A percentile compares a stretch with the other conserved stretches of the same genome.
Conservation (phyloP, 139 green algal genomes). For the Diplosphaera chodatii region DNA sequence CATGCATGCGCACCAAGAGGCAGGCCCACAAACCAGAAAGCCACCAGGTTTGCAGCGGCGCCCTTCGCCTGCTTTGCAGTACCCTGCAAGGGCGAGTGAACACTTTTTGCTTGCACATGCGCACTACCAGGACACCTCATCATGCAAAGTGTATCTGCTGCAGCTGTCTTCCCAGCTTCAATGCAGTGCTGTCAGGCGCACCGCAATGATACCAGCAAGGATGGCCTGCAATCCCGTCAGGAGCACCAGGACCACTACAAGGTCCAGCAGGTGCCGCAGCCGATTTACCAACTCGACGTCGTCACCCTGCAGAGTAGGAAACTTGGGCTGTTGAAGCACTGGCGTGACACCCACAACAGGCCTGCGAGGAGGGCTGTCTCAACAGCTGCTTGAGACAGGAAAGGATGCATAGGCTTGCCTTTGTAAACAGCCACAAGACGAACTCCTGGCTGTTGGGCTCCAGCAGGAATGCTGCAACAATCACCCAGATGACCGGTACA, state of each 20-base stretch:
- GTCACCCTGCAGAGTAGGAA: background rate
- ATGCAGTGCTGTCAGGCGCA: too few species aligned
- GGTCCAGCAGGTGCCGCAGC: constrained; percentile 34
- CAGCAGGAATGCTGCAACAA: constrained; percentile 21
- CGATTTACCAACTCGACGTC: constrained; percentile 26
- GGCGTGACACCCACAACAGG: too few species aligned
- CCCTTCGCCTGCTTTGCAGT: constrained; percentile 38
- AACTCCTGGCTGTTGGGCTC: constrained; percentile 19
- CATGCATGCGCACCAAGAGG: too few species aligned
- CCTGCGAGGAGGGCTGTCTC: too few species aligned
- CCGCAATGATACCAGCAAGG: constrained; percentile 34
- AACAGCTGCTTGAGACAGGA: too few species aligned
- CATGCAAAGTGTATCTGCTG: too few species aligned
- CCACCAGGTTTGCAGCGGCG: constrained; percentile 26
- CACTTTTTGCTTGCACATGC: too few species aligned
- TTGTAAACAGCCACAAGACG: constrained; percentile 38
- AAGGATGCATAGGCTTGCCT: background rate
- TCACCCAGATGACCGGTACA: constrained; percentile 32
- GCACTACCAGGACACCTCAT: too few species aligned
- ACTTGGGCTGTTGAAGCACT: too few species aligned
- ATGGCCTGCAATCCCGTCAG: constrained; percentile 42
- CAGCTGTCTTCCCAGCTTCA: too few species aligned
- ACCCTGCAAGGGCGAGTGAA: constrained; percentile 9
- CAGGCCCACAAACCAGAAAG: constrained; percentile 33
- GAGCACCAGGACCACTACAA: constrained; percentile 36